A percentile compares a stretch with the other conserved stretches of the same genome.
These are phyloP conservation scores for Ceratobasidium theobromae DNA, from an alignment of 1,284 basidiomycete genomes.

Conservation along the genomic window DNA sequence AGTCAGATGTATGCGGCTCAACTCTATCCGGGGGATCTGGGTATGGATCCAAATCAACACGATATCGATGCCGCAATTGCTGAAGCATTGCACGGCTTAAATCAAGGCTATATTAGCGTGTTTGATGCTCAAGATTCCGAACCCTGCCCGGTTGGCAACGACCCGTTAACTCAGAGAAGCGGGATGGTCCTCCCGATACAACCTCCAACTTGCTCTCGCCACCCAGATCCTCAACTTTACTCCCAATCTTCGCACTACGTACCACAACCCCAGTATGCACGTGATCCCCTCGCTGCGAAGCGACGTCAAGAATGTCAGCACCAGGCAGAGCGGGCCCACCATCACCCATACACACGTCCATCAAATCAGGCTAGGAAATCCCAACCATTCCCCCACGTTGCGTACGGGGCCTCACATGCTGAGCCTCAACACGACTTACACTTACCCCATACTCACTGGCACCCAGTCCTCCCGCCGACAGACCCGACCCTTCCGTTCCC, in stretches of 20 bases:
- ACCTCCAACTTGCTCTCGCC: no score
- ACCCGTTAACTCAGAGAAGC: not conserved
- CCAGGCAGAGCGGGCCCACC: not conserved
- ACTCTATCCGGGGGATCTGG: not conserved
- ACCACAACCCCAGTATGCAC: not conserved
- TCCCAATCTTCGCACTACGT: not conserved
- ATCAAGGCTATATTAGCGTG: not conserved
- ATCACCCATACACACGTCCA: not conserved
- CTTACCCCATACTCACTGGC: constrained; percentile 15
- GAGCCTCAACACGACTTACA: constrained; percentile 23
- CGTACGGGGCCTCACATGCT: constrained; percentile 8
- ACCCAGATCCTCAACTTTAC: not conserved
- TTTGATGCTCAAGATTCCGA: not conserved
- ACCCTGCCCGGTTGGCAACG: no score
- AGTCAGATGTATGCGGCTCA: not conserved
- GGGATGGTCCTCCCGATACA: no score
- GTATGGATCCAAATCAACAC: not conserved
- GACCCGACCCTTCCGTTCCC: constrained; percentile 26
- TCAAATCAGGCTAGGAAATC: not conserved
- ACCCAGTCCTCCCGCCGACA: constrained; percentile 13
- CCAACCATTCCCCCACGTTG: constrained; percentile 8
- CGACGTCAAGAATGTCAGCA: not conserved
- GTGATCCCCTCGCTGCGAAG: not conserved
- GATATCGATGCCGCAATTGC: not conserved
- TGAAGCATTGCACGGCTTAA: not conserved